Percentiles rank a stretch among this genome's conserved stretches.
Evolutionary conservation across 2,329 filamentous ascomycete genomes (phyloP).

Genomic region (Beauveria brongniartii): DNA sequence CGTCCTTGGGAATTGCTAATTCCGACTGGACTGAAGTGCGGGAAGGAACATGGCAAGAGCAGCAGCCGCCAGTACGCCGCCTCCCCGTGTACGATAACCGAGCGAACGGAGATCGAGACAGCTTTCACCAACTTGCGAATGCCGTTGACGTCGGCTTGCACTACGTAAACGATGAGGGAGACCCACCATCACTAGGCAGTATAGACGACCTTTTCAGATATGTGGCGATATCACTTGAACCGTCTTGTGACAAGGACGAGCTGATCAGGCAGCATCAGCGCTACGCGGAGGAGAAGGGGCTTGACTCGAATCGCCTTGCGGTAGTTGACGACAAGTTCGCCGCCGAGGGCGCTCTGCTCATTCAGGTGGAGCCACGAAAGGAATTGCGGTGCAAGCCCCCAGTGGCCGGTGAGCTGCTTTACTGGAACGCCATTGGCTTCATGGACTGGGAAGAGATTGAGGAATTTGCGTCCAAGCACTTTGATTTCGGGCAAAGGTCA

Average conservation of each 20-base stretch:
- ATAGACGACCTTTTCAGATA: slow-evolving; percentile 5
- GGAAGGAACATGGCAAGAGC: background rate
- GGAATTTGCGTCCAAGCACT: background rate
- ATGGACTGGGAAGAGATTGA: slow-evolving; percentile 8
- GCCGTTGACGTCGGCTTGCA: slow-evolving; percentile 9
- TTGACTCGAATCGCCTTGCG: background rate
- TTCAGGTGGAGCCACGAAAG: background rate
- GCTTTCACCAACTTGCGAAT: slow-evolving; percentile 4
- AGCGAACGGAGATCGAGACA: background rate
- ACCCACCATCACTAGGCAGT: background rate
- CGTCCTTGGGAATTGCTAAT: background rate
- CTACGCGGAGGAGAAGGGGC: background rate
- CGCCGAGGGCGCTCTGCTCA: background rate
- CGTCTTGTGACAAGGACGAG: background rate
- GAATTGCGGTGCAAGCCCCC: slow-evolving; percentile 8
- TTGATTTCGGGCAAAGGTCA: background rate
- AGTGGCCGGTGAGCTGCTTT: slow-evolving; percentile 4
- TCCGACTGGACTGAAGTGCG: background rate
- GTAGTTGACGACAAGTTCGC: slow-evolving; percentile 3
- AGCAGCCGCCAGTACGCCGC: background rate
- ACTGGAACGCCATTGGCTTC: slow-evolving; percentile 6
- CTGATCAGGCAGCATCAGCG: background rate
- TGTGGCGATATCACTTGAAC: background rate
- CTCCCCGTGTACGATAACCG: slow-evolving; percentile 6
- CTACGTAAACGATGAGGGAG: background rate